Evolutionary conservation across 2,329 filamentous ascomycete genomes (phyloP), one percentile per base, ranked within the genome.

Genomic region (Colletotrichum tofieldiae): DNA sequence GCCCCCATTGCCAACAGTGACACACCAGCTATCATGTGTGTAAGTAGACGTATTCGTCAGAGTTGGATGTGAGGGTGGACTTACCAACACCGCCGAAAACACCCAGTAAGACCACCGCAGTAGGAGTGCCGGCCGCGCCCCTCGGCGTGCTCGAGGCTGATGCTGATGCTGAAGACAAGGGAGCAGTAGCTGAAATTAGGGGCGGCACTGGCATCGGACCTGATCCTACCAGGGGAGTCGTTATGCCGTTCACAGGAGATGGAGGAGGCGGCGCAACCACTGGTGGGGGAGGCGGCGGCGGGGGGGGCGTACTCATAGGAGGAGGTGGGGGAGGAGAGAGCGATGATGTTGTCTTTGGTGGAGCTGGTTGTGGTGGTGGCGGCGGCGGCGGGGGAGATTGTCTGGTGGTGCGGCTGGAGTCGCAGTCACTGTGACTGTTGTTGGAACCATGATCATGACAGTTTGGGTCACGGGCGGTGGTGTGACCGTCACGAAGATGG

Each of bases 51-150:
- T 14, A 7, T 54, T 9, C 14, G 1, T 16, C 3, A 23, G 2
- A 0, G 8, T 18, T 8, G 20, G 5, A 23, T 18, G n/a, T 14
- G 20, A 26, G 9, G 1, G 7, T 37, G 23, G 7, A 37, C 70
- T 55, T 60, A 72, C 70, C 70, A 49, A 72, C 70, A 56, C 70
- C 70, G 9, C 70, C 70, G 23, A 72, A 72, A 2, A 72, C 70
- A 26, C 70, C 70, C 7, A 72, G 18, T 14, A 72, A 56, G 0
- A 72, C 70, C 7, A 72, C 70, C 1, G 70, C 70, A 5, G 70
- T 72, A 3, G 70, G 52, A 7, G 70, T 72, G 7, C 70, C 70
- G 4, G 65, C 65, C 2, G 70, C 59, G 5, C 70, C 70, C 14
- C 64, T 59, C 1, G 70, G 54, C 35, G 23, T 20, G 9, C 32